Evolutionary conservation across 495 filamentous ascomycete genomes (phyloP), one percentile per base, ranked within the genome.

Genomic region (Neurospora sp.): DNA sequence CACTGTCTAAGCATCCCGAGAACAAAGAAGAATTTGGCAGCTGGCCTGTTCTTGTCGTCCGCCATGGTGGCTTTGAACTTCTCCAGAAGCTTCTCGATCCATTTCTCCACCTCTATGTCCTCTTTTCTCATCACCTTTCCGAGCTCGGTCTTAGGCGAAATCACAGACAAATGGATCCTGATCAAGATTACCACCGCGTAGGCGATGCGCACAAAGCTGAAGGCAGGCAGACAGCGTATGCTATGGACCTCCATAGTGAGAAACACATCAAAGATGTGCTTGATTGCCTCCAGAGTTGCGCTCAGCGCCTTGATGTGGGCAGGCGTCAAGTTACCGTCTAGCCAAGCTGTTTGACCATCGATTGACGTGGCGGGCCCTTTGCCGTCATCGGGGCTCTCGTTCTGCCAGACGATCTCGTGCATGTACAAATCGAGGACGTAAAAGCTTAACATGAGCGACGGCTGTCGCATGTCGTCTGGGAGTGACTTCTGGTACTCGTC

Each of bases 131-230:
- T 91, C 28, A 97, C 87, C 77, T 90, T 91, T 5, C 92, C 92
- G 1, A 97, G 83, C 76, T 92, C 90, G 31, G 89, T 89, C 62
- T 89, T 82, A 0, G 92, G 86, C 13, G 88, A 85, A 15, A 87
- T 89, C 11, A 93, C 90, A 4, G 92, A 90, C 70, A 93, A 92
- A 80, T 93, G 93, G 74, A 97, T 88, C 77, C 96, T 97, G 79
- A 97, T 93, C 21, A 98, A 81, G 21, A 94, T 88, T n/a, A 98
- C 90, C 28, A 92, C 87, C 6, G 93, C 92, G 72, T 83, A 97
- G 38, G 92, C 88, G 45, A 93, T 89, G 17, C 94, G 91, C 54
- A 94, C 92, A 75, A 93, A 89, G 69, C 88, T 89, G 74, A 92
- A 88, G 4, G 96, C 90, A 10, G 95, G 94, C 15, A 97, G 78